phyloP scores from a whole-genome alignment of 1,139 yeast genomes.

The Arxiozyma telluris region DNA sequence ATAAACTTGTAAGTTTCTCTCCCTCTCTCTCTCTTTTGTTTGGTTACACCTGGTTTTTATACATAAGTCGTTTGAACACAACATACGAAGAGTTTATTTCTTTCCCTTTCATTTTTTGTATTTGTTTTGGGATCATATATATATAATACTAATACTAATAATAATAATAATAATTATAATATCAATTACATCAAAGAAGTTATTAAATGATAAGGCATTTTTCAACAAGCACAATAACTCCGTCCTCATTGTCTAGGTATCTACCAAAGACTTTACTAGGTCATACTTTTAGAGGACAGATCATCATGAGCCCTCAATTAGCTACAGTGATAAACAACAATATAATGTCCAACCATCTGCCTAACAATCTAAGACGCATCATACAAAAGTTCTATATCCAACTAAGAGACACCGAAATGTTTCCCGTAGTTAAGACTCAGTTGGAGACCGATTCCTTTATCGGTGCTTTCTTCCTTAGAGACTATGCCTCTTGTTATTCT shows the following conservation, averaged over 20 bases:
- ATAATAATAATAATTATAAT: too few relatives aligned
- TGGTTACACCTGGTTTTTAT: too few relatives aligned
- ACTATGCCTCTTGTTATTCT: slow-evolving; percentile 64
- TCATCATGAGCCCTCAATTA: slow-evolving; percentile 45
- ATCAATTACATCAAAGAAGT: too few relatives aligned
- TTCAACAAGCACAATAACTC: slow-evolving; percentile 7
- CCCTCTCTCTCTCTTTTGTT: too few relatives aligned
- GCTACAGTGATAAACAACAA: slow-evolving; percentile 51
- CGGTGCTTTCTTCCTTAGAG: slow-evolving; percentile 76
- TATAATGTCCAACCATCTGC: slow-evolving; percentile 45
- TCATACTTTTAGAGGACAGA: slow-evolving; percentile 19
- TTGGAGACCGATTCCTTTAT: slow-evolving; percentile 76
- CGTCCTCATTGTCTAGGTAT: slow-evolving; percentile 15
- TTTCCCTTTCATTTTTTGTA: too few relatives aligned
- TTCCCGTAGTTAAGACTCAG: slow-evolving; percentile 42
- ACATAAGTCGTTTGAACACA: too few relatives aligned
- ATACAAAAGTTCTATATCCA: slow-evolving; percentile 46
- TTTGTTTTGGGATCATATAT: too few relatives aligned
- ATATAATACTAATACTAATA: too few relatives aligned
- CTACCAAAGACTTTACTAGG: slow-evolving; percentile 33
- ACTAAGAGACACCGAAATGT: slow-evolving; percentile 43
- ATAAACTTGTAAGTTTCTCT: too few relatives aligned
- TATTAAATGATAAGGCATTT: slow-evolving; percentile 4
- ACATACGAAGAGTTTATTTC: too few relatives aligned
- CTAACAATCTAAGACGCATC: slow-evolving; percentile 47